phyloP scores from a whole-genome alignment of 306 rosid species.

The cucumber (Cucumis sativus) region Cucumber_9930_V3 NC_026660.2:9038001-9038500 shows the following conservation, averaged over 20 bases:
- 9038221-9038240: constrained; percentile 97
- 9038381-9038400: constrained; percentile 90
- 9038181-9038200: constrained; percentile 56
- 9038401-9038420: constrained; percentile 92
- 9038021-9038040: constrained; percentile 90
- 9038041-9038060: constrained; percentile 89
- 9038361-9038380: constrained; percentile 54
- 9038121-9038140: constrained; percentile 52
- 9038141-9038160: constrained; percentile 29
- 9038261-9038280: constrained; percentile 94
- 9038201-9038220: constrained; percentile 78
- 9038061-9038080: constrained; percentile 90
- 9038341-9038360: constrained; percentile 67
- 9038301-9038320: constrained; percentile 86
- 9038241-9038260: constrained; percentile 84
- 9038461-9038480: constrained; percentile 88
- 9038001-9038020: constrained; percentile 58
- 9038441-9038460: constrained; percentile 70
- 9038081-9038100: constrained; percentile 84
- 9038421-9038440: constrained; percentile 74
- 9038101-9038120: constrained; percentile 43
- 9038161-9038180: constrained; percentile 29
- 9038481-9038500: constrained; percentile 62
- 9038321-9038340: constrained; percentile 96
- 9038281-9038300: constrained; percentile 92